phyloP scores from a whole-genome alignment of 2,329 filamentous ascomycete genomes.

The Iodosphaeria phyllophila region DNA sequence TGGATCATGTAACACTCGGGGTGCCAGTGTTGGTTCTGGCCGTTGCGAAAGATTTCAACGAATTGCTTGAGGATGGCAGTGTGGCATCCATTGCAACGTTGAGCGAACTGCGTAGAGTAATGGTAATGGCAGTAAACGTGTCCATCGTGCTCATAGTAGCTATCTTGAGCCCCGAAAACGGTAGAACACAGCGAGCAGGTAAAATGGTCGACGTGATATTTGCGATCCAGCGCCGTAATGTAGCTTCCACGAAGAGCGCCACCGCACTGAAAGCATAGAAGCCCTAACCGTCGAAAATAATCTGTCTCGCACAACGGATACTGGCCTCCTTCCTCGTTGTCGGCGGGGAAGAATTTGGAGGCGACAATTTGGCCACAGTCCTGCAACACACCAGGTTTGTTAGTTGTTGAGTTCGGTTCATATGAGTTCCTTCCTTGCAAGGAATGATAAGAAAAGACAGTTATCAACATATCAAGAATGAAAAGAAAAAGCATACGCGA shows the following conservation, averaged over 20 bases:
- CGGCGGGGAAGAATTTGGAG: conserved; percentile 96
- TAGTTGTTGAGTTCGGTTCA: too few species aligned
- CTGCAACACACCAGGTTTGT: conserved; percentile 38
- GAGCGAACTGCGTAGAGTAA: conserved; percentile 93
- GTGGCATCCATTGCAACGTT: conserved; percentile 90
- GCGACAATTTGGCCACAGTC: conserved; percentile 95
- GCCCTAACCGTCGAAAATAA: conserved; percentile 81
- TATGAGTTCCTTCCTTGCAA: too few species aligned
- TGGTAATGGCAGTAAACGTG: conserved; percentile 98
- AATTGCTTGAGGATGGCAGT: conserved; percentile 97
- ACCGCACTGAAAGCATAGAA: conserved; percentile 83
- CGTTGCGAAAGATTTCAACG: conserved; percentile 95
- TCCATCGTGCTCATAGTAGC: conserved; percentile 95
- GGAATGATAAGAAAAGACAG: too few species aligned
- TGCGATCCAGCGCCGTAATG: conserved; percentile 91
- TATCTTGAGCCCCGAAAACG: conserved; percentile 95
- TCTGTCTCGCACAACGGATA: conserved; percentile 96
- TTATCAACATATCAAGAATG: too few species aligned
- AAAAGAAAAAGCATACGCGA: conserved; percentile 59
- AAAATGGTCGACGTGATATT: conserved; percentile 98
- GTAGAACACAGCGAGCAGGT: conserved; percentile 94
- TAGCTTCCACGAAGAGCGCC: conserved; percentile 90
- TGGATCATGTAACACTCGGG: conserved; percentile 99
- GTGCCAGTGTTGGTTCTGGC: conserved; percentile 97
- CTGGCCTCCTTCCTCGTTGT: conserved; percentile 69